These are phyloP conservation scores for Populus simonii DNA, from an alignment of 345 rosid species.

Conservation along the genomic window DNA sequence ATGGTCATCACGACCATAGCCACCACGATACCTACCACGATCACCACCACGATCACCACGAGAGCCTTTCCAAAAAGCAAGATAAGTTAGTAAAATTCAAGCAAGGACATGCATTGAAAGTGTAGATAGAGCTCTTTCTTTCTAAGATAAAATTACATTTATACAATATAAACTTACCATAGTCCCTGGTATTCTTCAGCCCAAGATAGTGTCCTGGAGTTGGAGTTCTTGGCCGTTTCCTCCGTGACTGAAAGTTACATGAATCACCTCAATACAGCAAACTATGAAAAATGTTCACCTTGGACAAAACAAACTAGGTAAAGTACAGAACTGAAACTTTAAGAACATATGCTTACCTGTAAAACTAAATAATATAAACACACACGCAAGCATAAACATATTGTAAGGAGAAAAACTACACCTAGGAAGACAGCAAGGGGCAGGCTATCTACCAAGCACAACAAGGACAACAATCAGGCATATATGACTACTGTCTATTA, in stretches of 20 bases:
- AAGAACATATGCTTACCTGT: background rate
- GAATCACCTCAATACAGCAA: conserved; percentile 13
- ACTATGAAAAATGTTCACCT: background rate
- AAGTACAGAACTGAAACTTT: background rate
- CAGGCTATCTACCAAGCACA: conserved; percentile 13
- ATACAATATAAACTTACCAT: conserved; percentile 39
- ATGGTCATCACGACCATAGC: conserved; percentile 53
- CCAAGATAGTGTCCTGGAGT: conserved; percentile 99
- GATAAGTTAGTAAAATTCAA: background rate
- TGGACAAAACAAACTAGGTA: background rate
- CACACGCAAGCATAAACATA: background rate
- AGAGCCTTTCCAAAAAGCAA: conserved; percentile 25
- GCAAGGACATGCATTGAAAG: background rate
- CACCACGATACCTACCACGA: conserved; percentile 53
- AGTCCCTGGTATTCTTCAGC: conserved; percentile 74
- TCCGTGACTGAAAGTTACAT: conserved; percentile 71
- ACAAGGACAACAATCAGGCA: conserved; percentile 25
- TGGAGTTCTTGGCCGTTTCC: conserved; percentile 96
- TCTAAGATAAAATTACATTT: background rate
- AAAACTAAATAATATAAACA: background rate
- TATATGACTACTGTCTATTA: conserved; percentile 24
- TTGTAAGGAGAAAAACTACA: background rate
- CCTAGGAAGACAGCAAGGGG: background rate
- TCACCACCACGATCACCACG: conserved; percentile 61
- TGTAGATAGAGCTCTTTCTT: background rate